Evolutionary conservation across 2,329 filamentous ascomycete species (phyloP), one percentile per base, ranked within the genome.

Genomic region (Nothophaeocryptopus gaeumannii): DNA sequence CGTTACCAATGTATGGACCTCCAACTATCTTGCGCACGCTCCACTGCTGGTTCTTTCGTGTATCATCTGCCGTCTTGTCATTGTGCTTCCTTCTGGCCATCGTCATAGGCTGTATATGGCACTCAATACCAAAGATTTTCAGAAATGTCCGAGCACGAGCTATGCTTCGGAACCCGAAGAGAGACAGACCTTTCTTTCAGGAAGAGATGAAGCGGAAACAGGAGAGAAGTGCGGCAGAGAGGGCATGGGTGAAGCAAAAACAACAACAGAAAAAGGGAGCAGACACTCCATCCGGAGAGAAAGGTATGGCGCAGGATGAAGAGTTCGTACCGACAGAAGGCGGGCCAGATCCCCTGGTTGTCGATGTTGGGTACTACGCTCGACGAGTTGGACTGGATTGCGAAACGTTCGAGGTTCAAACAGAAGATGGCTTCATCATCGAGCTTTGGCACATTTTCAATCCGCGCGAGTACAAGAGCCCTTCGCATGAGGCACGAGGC

Each of bases 351-450:
- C 84, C 81, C 2, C 73, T 96, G 7, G 71, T 88, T 7, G 89
- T 87, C 62, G 87, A 96, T 61, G 81, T 91, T 2, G 49, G 31
- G 4, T 93, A 96, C 66, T 96, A 97, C 65, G 91, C 92, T 1
- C 79, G 88, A 14, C 78, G 91, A 10, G 89, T 96, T 11, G 92
- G 92, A 0, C 78, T 97, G 1, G 89, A 96, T 54, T 81, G 89
- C 16, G 91, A 96, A 64, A 80, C 80, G 8, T 88, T 89, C 62
- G 78, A 88, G 42, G 90, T 96, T 0, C 86, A 95, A 68, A 96
- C 92, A 0, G 91, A 96, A 67, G 92, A 97, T 63, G 91, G 91
- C 1, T 96, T 96, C 65, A 82, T 96, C 39, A 86, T 96, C 54
- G 83, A 87, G 15, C 76, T 96, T 1, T 95, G 88, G 85, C 92